Evolutionary conservation across 805 yeast species (phyloP), one percentile per base, ranked within the genome.

Genomic region (Cyberlindnera bimundalis): DNA sequence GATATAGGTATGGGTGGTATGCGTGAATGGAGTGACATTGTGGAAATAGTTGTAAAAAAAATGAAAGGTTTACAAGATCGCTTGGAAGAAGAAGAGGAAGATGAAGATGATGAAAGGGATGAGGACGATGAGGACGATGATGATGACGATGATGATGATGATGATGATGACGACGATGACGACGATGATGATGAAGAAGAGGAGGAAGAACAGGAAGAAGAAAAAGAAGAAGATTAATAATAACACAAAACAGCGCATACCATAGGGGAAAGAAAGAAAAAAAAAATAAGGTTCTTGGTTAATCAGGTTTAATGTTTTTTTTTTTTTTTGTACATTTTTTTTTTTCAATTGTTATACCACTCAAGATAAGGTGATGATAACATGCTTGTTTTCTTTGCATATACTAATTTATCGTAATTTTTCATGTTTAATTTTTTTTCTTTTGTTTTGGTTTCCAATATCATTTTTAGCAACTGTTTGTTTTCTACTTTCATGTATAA

Each of bases 1-100:
- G 95, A 85, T 58, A 84, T 85, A 47, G 93, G 93, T 12, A 84
- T 85, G 93, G 95, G 95, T 32, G 95, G 95, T 24, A 85, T 85
- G 95, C 75, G 88, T 71, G 93, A 84, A 56, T 84, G 88, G 84
- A 79, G 79, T 56, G 93, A 84, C 54, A 78, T 85, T 45, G 91
- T 83, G 8, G 87, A 82, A 53, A 74, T 77, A 17, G 42, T 75
- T 45, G 62, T 67, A 27, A 60, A 60, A 46, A 65, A 50, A 41
- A 25, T 55, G 26, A 53, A 48, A 45, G 50, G 35, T 11, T 27
- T 31, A 28, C 45, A 27, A 47, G 48, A 14, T 35, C 40, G 14
- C 17, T 73, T 67, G 4, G 75, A 69, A 2, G 76, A 70, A 4
- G 74, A 70, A 3, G 71, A 66, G 5, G 66, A 61, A 2, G 69